A percentile compares a stretch with the other conserved stretches of the same genome.
These are phyloP conservation scores for Candolleomyces eurysporus DNA, from an alignment of 768 basidiomycete genomes.

Conservation along the genomic window DNA sequence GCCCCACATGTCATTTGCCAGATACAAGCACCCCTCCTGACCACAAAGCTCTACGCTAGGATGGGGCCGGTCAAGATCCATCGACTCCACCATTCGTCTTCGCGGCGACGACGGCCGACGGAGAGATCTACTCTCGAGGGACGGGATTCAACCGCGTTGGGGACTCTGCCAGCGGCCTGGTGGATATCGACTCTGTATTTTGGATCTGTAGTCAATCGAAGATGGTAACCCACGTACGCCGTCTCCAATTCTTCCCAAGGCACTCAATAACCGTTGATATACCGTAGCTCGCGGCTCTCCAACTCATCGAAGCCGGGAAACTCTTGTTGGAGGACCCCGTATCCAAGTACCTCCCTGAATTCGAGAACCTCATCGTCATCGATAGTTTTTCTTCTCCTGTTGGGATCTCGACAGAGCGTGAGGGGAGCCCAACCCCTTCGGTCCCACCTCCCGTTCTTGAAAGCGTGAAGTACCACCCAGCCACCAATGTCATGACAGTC, in stretches of 20 bases:
- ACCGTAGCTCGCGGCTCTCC: conserved; percentile 28
- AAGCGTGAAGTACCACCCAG: conserved; percentile 20
- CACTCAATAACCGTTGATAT: background rate
- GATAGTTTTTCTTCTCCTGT: background rate
- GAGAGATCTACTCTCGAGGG: conserved; percentile 29
- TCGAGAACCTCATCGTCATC: conserved; percentile 25
- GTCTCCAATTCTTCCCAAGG: background rate
- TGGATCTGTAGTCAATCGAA: conserved; percentile 42
- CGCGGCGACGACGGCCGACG: conserved; percentile 23
- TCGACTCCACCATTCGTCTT: conserved; percentile 13
- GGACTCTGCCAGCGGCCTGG: conserved; percentile 22
- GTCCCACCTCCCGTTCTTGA: background rate
- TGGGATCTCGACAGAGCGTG: no score
- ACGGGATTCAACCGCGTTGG: conserved; percentile 22
- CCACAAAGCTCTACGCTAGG: background rate
- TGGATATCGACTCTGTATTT: conserved; percentile 32
- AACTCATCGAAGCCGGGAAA: conserved; percentile 30
- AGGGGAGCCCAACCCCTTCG: background rate
- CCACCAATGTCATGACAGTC: conserved; percentile 22
- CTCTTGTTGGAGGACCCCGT: conserved; percentile 24
- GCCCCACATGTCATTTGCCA: background rate
- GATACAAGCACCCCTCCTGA: background rate
- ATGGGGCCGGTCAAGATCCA: background rate
- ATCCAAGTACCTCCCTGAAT: conserved; percentile 25
- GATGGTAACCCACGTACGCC: conserved; percentile 29